Evolutionary conservation across 768 basidiomycete species (phyloP).

Genomic region (Suillus brevipes): DNA sequence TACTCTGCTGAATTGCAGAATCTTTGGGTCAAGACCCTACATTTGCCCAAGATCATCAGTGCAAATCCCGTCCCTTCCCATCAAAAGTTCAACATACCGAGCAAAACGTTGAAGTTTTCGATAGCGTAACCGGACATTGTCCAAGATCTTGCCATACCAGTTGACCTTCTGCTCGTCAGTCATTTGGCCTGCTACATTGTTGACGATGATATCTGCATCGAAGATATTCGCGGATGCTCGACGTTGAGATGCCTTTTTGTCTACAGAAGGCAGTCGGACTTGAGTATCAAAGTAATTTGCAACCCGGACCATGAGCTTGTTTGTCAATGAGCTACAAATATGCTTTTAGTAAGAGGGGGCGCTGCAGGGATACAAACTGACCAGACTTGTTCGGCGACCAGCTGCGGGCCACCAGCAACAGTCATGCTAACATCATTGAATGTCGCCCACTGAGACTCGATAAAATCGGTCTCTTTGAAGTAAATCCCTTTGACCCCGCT

Average conservation of each 20-base stretch:
- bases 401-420: constrained; percentile 79
- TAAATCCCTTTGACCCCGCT: constrained; percentile 88
- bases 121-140: constrained; percentile 88
- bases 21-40: constrained; percentile 72
- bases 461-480: constrained; percentile 97
- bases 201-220: constrained; percentile 37
- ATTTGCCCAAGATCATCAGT: constrained; percentile 12
- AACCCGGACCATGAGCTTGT: constrained; percentile 89
- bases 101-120: constrained; percentile 94
- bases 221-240: constrained; percentile 35
- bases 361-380: constrained; percentile 37
- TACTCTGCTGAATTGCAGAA: constrained; percentile 96
- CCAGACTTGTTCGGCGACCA: constrained; percentile 97
- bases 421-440: constrained; percentile 91
- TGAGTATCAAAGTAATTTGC: constrained; percentile 95
- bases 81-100: constrained; percentile 45
- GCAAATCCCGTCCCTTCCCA: neutral
- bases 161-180: constrained; percentile 76
- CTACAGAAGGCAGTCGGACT: constrained; percentile 69
- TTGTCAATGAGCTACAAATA: constrained; percentile 74
- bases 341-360: neutral
- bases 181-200: constrained; percentile 51
- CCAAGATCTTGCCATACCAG: constrained; percentile 94
- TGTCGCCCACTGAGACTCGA: constrained; percentile 95
- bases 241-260: constrained; percentile 28